Evolutionary conservation across 2,329 filamentous ascomycete genomes (phyloP).

Genomic region (Aureobasidium uvarum): DNA sequence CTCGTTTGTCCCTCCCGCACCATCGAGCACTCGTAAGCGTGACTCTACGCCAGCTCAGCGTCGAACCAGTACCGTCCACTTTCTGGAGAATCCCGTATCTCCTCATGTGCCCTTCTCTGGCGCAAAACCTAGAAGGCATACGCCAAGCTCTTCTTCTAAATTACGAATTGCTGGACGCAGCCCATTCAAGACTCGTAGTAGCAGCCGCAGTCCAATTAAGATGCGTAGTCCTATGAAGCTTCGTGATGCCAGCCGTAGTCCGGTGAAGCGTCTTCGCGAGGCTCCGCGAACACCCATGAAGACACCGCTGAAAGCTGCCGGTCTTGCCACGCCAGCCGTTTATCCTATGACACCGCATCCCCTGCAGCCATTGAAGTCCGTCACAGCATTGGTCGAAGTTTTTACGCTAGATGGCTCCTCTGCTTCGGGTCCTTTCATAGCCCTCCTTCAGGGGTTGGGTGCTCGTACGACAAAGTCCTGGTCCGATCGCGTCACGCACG

Average conservation of each 20-base stretch:
- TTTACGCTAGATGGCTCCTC: slow-evolving; percentile 40
- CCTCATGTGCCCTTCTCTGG: slow-evolving; percentile 19
- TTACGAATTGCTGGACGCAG: neutral
- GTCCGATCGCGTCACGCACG: slow-evolving; percentile 40
- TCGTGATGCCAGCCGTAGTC: slow-evolving; percentile 22
- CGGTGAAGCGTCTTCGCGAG: slow-evolving; percentile 33
- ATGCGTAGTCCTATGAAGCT: neutral
- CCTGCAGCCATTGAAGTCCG: slow-evolving; percentile 36
- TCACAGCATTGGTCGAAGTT: slow-evolving; percentile 40
- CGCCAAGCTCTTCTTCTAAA: slow-evolving; percentile 20
- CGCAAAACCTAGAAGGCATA: slow-evolving; percentile 25
- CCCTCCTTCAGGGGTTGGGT: slow-evolving; percentile 39
- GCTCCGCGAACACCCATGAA: slow-evolving; percentile 28
- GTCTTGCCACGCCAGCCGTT: slow-evolving; percentile 33
- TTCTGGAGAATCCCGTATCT: neutral
- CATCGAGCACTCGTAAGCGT: neutral
- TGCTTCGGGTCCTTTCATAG: slow-evolving; percentile 38
- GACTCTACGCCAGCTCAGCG: slow-evolving; percentile 2
- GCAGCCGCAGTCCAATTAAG: neutral
- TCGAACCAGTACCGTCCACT: neutral
- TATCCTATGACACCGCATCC: slow-evolving; percentile 41
- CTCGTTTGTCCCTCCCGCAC: neutral
- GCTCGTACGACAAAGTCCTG: slow-evolving; percentile 40
- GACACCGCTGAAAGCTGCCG: slow-evolving; percentile 36
- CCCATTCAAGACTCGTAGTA: slow-evolving; percentile 1